A percentile compares a stretch with the other conserved stretches of the same genome.
Evolutionary conservation across 176 grass and related monocot species (phyloP).

Genomic region (Cocos nucifera): DNA sequence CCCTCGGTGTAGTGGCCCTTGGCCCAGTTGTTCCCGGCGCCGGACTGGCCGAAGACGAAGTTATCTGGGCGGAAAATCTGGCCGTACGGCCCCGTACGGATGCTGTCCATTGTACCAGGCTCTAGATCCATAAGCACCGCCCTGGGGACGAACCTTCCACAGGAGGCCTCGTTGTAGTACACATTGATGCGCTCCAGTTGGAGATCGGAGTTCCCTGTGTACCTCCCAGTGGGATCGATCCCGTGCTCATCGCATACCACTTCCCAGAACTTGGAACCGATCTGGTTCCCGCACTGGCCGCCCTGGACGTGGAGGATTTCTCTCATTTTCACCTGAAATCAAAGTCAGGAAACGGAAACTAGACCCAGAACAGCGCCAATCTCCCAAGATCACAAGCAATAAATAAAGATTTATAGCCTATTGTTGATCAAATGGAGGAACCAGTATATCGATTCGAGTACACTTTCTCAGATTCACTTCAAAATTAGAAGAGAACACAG

Average conservation of each 20-base stretch:
- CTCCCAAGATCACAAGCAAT: too few species aligned
- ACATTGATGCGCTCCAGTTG: conserved; percentile 19
- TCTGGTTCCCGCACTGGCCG: conserved; percentile 16
- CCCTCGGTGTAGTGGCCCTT: conserved; percentile 23
- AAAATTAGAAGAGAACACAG: too few species aligned
- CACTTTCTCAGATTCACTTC: too few species aligned
- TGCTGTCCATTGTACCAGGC: conserved; percentile 18
- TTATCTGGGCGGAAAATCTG: conserved; percentile 18
- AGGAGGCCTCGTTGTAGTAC: conserved; percentile 21
- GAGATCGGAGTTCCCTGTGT: conserved; percentile 2
- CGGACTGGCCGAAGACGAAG: conserved; percentile 19
- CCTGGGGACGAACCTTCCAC: conserved; percentile 18
- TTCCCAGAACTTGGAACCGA: conserved; percentile 25
- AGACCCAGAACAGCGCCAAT: too few species aligned
- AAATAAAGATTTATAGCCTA: too few species aligned
- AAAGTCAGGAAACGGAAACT: neutral
- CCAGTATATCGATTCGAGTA: too few species aligned
- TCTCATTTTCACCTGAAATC: conserved; percentile 6
- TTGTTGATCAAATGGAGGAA: too few species aligned
- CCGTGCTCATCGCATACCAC: conserved; percentile 18
- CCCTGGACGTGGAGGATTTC: conserved; percentile 22
- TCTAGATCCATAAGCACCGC: conserved; percentile 24
- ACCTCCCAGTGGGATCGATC: conserved; percentile 16
- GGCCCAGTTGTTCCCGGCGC: conserved; percentile 19
- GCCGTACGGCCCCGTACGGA: conserved; percentile 10